These are phyloP conservation scores for Ascochyta rabiei DNA, from an alignment of 2,329 filamentous ascomycete genomes.

Conservation along the genomic window DNA sequence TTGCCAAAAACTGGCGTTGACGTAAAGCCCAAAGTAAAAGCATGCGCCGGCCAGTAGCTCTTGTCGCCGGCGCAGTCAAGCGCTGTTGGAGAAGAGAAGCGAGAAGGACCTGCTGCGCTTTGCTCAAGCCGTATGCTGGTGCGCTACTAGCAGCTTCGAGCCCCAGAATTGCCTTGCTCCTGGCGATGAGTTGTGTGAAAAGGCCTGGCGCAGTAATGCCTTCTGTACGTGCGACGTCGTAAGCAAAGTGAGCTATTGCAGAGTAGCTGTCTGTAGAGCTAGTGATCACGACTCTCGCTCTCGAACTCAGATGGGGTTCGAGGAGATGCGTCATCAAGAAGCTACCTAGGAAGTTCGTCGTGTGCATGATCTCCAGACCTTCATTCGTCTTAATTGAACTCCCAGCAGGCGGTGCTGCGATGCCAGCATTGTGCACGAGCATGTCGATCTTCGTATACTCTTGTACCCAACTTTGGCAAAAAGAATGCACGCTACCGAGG, in stretches of 20 bases:
- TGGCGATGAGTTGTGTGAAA: neutral
- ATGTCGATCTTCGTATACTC: slow-evolving; percentile 19
- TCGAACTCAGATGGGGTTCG: slow-evolving; percentile 6
- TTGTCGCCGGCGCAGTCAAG: neutral
- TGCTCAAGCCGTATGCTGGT: slow-evolving; percentile 14
- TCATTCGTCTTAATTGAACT: slow-evolving; percentile 1
- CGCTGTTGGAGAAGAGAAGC: slow-evolving; percentile 13
- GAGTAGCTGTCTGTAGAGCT: slow-evolving; percentile 20
- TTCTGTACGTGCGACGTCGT: neutral
- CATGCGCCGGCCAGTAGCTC: slow-evolving; percentile 7
- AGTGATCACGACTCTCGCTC: slow-evolving; percentile 20
- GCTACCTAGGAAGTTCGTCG: slow-evolving; percentile 24
- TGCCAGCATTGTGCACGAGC: slow-evolving; percentile 26
- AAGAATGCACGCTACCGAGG: slow-evolving; percentile 16
- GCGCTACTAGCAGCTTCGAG: neutral
- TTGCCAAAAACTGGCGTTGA: slow-evolving; percentile 20
- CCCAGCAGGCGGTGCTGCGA: slow-evolving; percentile 4
- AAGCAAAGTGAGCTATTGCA: neutral
- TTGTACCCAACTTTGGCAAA: slow-evolving; percentile 17
- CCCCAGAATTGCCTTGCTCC: neutral
- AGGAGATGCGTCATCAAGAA: slow-evolving; percentile 23
- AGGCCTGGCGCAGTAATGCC: neutral
- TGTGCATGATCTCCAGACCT: slow-evolving; percentile 16
- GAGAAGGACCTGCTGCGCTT: slow-evolving; percentile 25
- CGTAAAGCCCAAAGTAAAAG: slow-evolving; percentile 20